Percentiles rank a stretch among this genome's conserved stretches.
Conservation (phyloP, 192 early-diverging fungal species). For the Linnemannia elongata region DNA sequence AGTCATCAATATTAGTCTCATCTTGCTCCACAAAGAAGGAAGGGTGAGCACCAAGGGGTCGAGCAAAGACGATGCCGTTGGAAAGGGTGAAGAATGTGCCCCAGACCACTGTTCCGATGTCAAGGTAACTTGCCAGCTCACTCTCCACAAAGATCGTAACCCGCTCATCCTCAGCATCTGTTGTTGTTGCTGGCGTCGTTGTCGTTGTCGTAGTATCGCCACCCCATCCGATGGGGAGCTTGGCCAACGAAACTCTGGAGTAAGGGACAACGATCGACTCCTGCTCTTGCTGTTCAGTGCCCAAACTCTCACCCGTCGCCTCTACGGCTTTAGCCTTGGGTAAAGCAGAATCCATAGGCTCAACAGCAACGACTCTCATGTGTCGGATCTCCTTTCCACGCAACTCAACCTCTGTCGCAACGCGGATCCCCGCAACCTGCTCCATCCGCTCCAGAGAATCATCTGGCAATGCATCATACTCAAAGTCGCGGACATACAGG, state of each 20-base stretch:
- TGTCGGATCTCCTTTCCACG: background rate
- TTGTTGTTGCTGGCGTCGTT: background rate
- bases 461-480: slow-evolving; percentile 1
- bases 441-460: slow-evolving; percentile 16
- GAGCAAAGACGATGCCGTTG: slow-evolving; percentile 29
- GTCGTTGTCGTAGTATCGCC: background rate
- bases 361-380: background rate
- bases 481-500: background rate
- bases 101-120: slow-evolving; percentile 12
- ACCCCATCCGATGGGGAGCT: background rate
- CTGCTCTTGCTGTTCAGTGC: background rate
- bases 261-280: background rate
- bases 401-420: slow-evolving; percentile 2
- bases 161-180: background rate
- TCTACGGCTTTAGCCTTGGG: background rate
- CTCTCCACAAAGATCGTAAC: slow-evolving; percentile 1
- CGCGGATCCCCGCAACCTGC: background rate
- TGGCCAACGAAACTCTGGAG: background rate
- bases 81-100: slow-evolving; percentile 39
- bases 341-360: background rate
- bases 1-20: background rate
- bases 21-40: slow-evolving; percentile 29
- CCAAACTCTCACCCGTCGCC: background rate
- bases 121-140: slow-evolving; percentile 10
- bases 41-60: slow-evolving; percentile 22